A percentile compares a stretch with the other conserved stretches of the same genome.
Evolutionary conservation across 1,284 basidiomycete species (phyloP).

Genomic region (Irpex sp.): DNA sequence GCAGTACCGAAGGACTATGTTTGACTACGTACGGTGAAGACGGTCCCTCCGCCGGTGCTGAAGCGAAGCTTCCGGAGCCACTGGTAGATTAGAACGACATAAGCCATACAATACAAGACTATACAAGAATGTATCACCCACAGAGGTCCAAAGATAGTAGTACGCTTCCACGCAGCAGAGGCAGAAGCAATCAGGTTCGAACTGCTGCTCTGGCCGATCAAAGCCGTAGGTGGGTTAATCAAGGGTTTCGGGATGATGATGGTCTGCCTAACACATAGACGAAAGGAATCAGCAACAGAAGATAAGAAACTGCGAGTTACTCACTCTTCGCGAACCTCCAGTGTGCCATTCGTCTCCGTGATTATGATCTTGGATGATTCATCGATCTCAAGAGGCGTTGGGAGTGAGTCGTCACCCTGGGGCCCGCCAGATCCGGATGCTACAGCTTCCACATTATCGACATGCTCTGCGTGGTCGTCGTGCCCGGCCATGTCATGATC

Average conservation of each 20-base stretch:
- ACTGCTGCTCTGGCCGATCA: constrained; percentile 1
- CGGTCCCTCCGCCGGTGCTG: not conserved
- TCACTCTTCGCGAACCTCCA: not conserved
- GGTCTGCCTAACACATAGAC: not conserved
- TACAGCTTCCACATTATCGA: too few relatives aligned
- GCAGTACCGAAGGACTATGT: not conserved
- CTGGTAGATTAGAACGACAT: not conserved
- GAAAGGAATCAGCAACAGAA: not conserved
- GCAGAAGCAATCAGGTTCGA: not conserved
- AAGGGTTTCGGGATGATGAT: not conserved
- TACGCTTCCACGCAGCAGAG: constrained; percentile 17
- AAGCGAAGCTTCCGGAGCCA: not conserved
- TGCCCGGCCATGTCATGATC: constrained; percentile 6
- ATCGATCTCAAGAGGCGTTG: not conserved
- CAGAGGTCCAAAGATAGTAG: constrained; percentile 35
- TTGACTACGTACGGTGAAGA: not conserved
- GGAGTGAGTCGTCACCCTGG: not conserved
- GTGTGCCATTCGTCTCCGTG: not conserved
- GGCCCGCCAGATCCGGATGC: too few relatives aligned
- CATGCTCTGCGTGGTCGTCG: not conserved
- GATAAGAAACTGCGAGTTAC: not conserved
- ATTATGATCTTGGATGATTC: not conserved
- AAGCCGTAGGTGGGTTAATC: constrained; percentile 6
- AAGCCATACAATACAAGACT: too few relatives aligned
- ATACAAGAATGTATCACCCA: constrained; percentile 16